phyloP scores from a whole-genome alignment of 2,329 filamentous ascomycete species.

The Lachnellula suecica region DNA sequence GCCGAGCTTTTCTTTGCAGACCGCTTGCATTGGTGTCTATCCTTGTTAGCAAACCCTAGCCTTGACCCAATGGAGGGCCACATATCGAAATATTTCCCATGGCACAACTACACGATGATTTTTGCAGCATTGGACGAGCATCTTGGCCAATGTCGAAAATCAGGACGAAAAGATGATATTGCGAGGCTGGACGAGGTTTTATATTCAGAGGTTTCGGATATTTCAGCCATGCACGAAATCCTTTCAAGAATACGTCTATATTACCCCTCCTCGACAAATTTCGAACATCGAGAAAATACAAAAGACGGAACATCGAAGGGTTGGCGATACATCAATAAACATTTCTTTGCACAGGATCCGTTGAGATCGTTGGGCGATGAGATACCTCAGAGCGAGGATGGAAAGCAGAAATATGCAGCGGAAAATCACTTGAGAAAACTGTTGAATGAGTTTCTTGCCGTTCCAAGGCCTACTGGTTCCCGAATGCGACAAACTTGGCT shows the following conservation, averaged over 20 bases:
- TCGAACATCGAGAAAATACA: too few species aligned
- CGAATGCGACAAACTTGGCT: not conserved
- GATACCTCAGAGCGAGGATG: not conserved
- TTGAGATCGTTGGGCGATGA: not conserved
- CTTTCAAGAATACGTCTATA: not conserved
- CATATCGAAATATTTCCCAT: not conserved
- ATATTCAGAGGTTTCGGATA: not conserved
- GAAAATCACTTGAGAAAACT: not conserved
- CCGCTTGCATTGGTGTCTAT: not conserved
- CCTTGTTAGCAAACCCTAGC: not conserved
- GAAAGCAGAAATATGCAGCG: not conserved
- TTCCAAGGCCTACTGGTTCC: slow-evolving; percentile 3
- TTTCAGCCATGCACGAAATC: slow-evolving; percentile 6
- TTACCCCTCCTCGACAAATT: not conserved
- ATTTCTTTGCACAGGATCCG: not conserved
- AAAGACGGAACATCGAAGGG: not conserved
- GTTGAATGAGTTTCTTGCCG: not conserved
- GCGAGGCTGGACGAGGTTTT: slow-evolving; percentile 7
- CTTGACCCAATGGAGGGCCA: not conserved
- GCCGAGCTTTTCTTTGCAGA: not conserved
- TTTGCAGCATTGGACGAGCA: slow-evolving; percentile 7
- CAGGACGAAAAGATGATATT: not conserved
- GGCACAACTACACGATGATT: not conserved
- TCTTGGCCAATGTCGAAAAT: not conserved
- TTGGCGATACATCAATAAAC: not conserved